Base-by-base conservation (phyloP, 176 grass and related monocot species). In the Oryza officinalis region DNA sequence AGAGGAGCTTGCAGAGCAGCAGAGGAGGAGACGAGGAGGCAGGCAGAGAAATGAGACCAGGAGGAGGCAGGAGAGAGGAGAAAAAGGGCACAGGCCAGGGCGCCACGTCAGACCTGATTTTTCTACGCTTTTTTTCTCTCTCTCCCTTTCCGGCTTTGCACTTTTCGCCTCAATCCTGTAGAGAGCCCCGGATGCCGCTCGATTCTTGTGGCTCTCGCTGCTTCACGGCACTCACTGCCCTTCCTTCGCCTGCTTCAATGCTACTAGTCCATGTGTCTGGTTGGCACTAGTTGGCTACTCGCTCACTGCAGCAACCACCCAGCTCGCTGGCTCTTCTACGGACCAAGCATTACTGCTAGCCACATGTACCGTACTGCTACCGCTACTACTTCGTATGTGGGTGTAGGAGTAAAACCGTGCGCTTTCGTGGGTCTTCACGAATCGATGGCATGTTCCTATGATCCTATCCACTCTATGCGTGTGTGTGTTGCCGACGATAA, bases 71-170 rank as follows among this genome's bases (percentile, higher is more conserved):
- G 4, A 71, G 52, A 79, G 76, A 44, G 67, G 67, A 92, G 71
- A 87, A 92, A 89, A 92, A 86, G 93, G 65, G 76, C n/a, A 65
- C 20, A 14, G 46, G 1, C 1, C 32, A 27, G 50, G 78, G 86
- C 13, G 88, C 93, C 93, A 95, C 90, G 86, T 95, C 81, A 83
- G 93, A 88, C 22, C 0, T n/a, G 85, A 88, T 76, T 87, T 85
- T 90, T 75, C 43, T 13, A 27, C 20, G 7, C 37, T 41, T 47
- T 26, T 27, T 12, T 10, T 14, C 14, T 63, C 61, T 79, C 40
- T 43, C 26, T 27, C 25, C 67, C 12, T 81, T 50, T 52, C 47
- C 4, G 27, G 69, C 17, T 83, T 83, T 83, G 15, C 78, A 65
- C 60, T 84, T 67, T 76, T 28, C 30, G 65, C 46, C 43, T 63